Evolutionary conservation across 2,329 filamentous ascomycete genomes (phyloP).

Genomic region (Diaporthe citriasiana): DNA sequence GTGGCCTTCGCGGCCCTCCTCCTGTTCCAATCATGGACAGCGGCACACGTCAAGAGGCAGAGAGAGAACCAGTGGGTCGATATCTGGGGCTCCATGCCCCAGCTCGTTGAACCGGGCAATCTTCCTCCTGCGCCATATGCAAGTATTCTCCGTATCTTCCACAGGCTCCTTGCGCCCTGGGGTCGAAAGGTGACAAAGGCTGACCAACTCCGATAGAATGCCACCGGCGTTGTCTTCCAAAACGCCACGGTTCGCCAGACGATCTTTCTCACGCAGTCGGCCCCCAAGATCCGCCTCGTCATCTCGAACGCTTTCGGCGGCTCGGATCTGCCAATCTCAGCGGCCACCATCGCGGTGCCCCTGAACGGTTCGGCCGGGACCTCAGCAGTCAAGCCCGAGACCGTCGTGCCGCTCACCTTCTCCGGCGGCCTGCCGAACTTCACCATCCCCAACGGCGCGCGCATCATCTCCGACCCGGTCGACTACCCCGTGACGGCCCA

Average conservation of each 20-base stretch:
- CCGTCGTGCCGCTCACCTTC: conserved; percentile 68
- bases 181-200: conserved; percentile 14
- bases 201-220: conserved; percentile 58
- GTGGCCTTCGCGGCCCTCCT: conserved; percentile 37
- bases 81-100: conserved; percentile 74
- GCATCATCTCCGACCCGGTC: conserved; percentile 72
- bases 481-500: conserved; percentile 63
- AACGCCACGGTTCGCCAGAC: conserved; percentile 75
- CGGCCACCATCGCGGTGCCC: conserved; percentile 68
- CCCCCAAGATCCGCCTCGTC: conserved; percentile 68
- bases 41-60: conserved; percentile 21
- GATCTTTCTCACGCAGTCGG: conserved; percentile 66
- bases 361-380: conserved; percentile 63
- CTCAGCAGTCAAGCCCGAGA: conserved; percentile 61
- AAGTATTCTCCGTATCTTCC: conserved; percentile 46
- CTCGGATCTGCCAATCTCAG: conserved; percentile 69
- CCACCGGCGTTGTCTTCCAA: conserved; percentile 64
- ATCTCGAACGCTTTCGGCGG: conserved; percentile 74
- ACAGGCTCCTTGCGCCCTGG: not conserved
- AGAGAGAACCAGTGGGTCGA: conserved; percentile 67
- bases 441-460: conserved; percentile 66
- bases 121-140: conserved; percentile 70
- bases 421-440: conserved; percentile 62
- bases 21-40: conserved; percentile 35
- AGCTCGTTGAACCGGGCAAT: conserved; percentile 71